Evolutionary conservation across 1,139 yeast species (phyloP), one percentile per base, ranked within the genome.

Genomic region (Pichia norvegensis): DNA sequence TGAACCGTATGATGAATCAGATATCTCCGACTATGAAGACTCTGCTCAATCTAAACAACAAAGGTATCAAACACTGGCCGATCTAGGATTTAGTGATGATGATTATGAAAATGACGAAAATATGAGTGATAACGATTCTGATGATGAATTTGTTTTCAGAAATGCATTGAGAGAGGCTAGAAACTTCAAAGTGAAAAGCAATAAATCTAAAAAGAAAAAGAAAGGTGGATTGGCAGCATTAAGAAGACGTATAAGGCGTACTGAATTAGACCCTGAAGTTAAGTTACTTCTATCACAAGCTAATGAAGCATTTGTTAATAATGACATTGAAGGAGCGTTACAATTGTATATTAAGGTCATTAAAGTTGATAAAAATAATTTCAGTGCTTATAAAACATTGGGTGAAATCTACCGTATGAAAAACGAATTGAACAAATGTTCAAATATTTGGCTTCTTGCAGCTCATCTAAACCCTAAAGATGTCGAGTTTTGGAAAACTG

Each of bases 401-500:
- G 97, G 95, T 40, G 95, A 85, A 55, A 86, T 92, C 38, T 84
- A 85, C 55, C 77, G 80, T 49, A 74, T 78, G 46, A 79, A 78
- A 49, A 87, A 85, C 0, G 74, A 83, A 44, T 63, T 74, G 44
- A 77, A 80, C 53, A 81, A 81, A 56, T 85, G 95, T 52, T 81
- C 95, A 58, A 78, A 78, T 48, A 81, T 86, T 33, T 85, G 95
- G 85, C 72, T 86, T 47, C 66, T 84, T 35, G 97, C 95, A 1
- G 95, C 95, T 1, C 87, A 81, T 59, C 69, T 85, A 27, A 85
- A 83, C 55, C 81, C 87, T 3, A 75, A 81, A 63, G 94, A 86
- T 64, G 76, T 77, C 49, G 83, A 78, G 25, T 82, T 87, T 52
- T 92, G 97, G 97, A 78, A 79, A 31, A 78, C 75, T 41, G 87